A percentile compares a stretch with the other conserved stretches of the same genome.
These are phyloP conservation scores for Candida boleticola DNA, from an alignment of 805 yeast species.

Conservation along the genomic window DNA sequence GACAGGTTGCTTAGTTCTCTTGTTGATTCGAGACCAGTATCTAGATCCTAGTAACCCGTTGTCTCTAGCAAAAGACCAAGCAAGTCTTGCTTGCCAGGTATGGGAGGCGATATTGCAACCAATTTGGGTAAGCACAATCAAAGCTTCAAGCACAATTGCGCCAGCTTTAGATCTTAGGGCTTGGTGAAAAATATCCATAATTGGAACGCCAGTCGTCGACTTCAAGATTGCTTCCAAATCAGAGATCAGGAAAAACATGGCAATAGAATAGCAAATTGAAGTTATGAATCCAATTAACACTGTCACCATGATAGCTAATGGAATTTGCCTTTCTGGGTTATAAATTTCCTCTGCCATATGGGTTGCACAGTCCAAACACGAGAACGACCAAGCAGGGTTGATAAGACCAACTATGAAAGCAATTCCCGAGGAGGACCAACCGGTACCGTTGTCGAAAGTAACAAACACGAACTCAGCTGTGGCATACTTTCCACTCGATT, in stretches of 20 bases:
- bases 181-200: slow-evolving; percentile 60
- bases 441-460: slow-evolving; percentile 53
- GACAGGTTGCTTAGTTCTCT: slow-evolving; percentile 52
- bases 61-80: slow-evolving; percentile 70
- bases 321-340: slow-evolving; percentile 57
- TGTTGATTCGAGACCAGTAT: slow-evolving; percentile 48
- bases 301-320: slow-evolving; percentile 59
- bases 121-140: slow-evolving; percentile 52
- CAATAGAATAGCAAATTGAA: slow-evolving; percentile 48
- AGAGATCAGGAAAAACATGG: slow-evolving; percentile 58
- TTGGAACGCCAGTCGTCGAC: slow-evolving; percentile 60
- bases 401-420: slow-evolving; percentile 68
- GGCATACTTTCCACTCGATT: slow-evolving; percentile 54
- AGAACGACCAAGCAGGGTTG: slow-evolving; percentile 68
- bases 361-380: slow-evolving; percentile 68
- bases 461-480: slow-evolving; percentile 52
- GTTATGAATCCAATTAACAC: slow-evolving; percentile 65
- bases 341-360: slow-evolving; percentile 68
- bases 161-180: slow-evolving; percentile 53
- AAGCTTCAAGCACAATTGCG: slow-evolving; percentile 48
- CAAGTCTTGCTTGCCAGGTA: slow-evolving; percentile 66
- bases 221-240: slow-evolving; percentile 48
- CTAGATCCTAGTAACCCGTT: slow-evolving; percentile 57
- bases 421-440: slow-evolving; percentile 58
- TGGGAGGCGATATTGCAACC: slow-evolving; percentile 61